Conservation (phyloP, 2,329 filamentous ascomycete genomes). For the Phaeosphaeriaceae sp. region DNA sequence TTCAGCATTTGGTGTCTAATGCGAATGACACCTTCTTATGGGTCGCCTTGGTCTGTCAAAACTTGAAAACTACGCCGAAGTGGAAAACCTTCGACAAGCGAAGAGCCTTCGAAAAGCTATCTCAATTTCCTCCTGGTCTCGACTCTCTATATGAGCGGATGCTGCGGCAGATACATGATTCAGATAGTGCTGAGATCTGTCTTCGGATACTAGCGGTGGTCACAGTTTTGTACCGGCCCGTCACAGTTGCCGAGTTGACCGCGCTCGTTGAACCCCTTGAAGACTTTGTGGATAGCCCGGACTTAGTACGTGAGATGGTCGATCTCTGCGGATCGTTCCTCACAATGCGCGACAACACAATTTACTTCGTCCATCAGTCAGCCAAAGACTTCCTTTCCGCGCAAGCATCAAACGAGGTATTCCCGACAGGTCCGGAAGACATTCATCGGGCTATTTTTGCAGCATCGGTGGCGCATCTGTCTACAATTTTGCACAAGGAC, state of each 20-base stretch:
- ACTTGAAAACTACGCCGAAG: neutral
- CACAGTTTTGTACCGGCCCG: neutral
- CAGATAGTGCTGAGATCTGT: neutral
- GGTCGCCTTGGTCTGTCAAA: neutral
- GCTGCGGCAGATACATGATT: neutral
- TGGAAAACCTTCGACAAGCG: neutral
- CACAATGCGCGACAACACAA: conserved; percentile 29
- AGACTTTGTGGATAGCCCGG: neutral
- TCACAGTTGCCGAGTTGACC: conserved; percentile 22
- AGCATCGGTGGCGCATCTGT: conserved; percentile 39
- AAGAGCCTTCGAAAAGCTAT: neutral
- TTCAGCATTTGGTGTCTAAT: conserved; percentile 25
- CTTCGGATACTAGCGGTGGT: neutral
- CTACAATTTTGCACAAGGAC: conserved; percentile 26
- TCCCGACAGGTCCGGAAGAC: conserved; percentile 19
- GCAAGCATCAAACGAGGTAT: conserved; percentile 28
- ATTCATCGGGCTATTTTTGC: conserved; percentile 20
- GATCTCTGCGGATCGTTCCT: conserved; percentile 51
- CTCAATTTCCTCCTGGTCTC: neutral
- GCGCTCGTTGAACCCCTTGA: conserved; percentile 1
- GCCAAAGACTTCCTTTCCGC: conserved; percentile 52
- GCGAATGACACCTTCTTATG: neutral
- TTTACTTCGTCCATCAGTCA: conserved; percentile 37
- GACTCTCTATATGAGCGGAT: neutral
- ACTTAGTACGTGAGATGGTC: conserved; percentile 5